A percentile compares a stretch with the other conserved stretches of the same genome.
phyloP scores from a whole-genome alignment of 176 grass and related monocot species.

The Alloteropsis semialata region DNA sequence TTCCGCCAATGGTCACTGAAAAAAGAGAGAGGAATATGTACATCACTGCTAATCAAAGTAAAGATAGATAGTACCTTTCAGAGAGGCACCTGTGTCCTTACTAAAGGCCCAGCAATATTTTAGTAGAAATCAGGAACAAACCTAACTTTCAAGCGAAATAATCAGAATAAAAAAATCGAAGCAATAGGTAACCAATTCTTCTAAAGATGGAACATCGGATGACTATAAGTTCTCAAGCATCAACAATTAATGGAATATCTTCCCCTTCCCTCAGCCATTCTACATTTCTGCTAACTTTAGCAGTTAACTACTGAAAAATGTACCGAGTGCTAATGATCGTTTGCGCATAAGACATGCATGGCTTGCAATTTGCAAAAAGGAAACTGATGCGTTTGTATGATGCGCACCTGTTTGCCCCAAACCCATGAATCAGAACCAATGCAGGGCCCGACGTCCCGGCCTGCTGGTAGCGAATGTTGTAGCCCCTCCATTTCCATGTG shows the following conservation, averaged over 20 bases:
- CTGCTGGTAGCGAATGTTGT: slow-evolving; percentile 74
- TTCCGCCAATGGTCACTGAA: slow-evolving; percentile 90
- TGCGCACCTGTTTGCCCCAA: slow-evolving; percentile 82
- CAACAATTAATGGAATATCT: not conserved
- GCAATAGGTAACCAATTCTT: not conserved
- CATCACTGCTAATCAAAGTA: not conserved
- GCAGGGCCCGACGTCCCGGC: slow-evolving; percentile 69
- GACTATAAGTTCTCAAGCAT: not conserved
- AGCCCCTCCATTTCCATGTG: slow-evolving; percentile 75
- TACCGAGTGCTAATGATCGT: not conserved
- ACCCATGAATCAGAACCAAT: slow-evolving; percentile 86
- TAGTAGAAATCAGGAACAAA: not conserved
- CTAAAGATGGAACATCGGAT: not conserved
- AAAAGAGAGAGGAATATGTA: slow-evolving; percentile 6
- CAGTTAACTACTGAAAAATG: not conserved
- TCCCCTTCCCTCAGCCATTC: not conserved
- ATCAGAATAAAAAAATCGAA: not conserved
- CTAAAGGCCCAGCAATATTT: not conserved
- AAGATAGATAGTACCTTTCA: not conserved
- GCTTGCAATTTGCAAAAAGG: slow-evolving; percentile 6
- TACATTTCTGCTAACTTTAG: not conserved
- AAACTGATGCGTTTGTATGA: slow-evolving; percentile 2
- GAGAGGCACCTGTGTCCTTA: not conserved
- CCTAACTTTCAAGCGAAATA: not conserved
- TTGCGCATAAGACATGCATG: not conserved